Base-by-base conservation (phyloP, 371 early-diverging fungal genomes). In the Massospora cicadina region DNA sequence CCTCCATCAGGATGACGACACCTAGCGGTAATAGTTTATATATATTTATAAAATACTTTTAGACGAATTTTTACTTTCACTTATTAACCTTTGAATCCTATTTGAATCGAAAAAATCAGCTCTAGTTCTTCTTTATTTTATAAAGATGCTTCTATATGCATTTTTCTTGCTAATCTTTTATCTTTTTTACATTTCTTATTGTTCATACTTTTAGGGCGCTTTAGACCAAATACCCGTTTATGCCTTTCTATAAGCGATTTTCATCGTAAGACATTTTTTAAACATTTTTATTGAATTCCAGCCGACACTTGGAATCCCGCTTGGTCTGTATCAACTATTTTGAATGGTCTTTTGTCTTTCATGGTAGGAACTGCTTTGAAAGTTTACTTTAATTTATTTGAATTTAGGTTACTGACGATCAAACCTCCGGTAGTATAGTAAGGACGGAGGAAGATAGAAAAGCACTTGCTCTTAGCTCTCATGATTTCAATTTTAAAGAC, bases 181-280 rank as follows among this genome's bases (percentile, higher is more conserved):
- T n/a, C n/a, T n/a, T n/a, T n/a, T n/a, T n/a, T n/a, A n/a, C n/a
- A n/a, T n/a, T n/a, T n/a, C n/a, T n/a, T n/a, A n/a, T n/a, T n/a
- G n/a, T n/a, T n/a, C n/a, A n/a, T n/a, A n/a, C 58, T 65, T 0
- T 74, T 73, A 66, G 86, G 90, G 54, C 86, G 98, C 29, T 97
- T 97, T 69, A 85, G 89, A 68, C 83, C 87, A 7, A 87, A 93
- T 71, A 87, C 88, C 54, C 77, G 90, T 65, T 84, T 98, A 21
- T 98, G 98, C 71, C 76, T 93, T 65, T 85, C 88, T 66, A 95
- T 95, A 93, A 87, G 87, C 69, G 93, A 95, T 78, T 95, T 90
- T 72, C 97, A 91, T 69, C 90, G 86, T 31, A 84, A 75, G 59
- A 59, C 23, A 2, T 24, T 27, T 55, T 58, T 17, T 26, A 10